Evolutionary conservation across 768 basidiomycete species (phyloP), one percentile per base, ranked within the genome.

Genomic region (Hericium alpestre): DNA sequence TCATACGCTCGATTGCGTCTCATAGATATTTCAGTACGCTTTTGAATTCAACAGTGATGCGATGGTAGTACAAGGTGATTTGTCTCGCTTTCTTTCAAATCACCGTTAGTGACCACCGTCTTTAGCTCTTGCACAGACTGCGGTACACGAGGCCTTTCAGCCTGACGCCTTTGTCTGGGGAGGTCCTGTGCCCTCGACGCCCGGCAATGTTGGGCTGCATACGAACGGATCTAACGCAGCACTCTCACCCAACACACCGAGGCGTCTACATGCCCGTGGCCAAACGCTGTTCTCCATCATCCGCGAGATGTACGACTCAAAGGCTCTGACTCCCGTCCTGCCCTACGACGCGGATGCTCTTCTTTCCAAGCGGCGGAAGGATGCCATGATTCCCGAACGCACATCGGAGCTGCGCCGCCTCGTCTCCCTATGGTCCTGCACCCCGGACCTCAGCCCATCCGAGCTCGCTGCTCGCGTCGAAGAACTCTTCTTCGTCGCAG

Each of bases 41-140:
- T 66, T 72, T 25, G 80, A 83, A 59, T 83, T 82, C 56, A 75
- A 73, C 1, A 74, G 74, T 53, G 73, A 77, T 59, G 70, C 73
- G 0, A 72, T 81, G 59, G 69, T 81, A 0, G 77, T 77, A 9
- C 76, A 77, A 66, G 79, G 79, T 77, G 23, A 51, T 18, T 12
- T 22, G 20, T 23, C 8, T 37, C 25, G 23, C 18, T 23, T 11
- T 51, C 22, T 46, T 46, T 18, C 43, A 18, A 4, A n/a, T 46
- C 20, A 2, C 16, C 49, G 22, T 32, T 15, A 25, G 15, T 51
- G 11, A 37, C 25, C 49, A 11, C 22, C 10, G 20, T 51, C 12
- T 3, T 25, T 10, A 51, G 77, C 77, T 51, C 69, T 84, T 18
- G 79, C 81, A 0, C 78, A 78, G 59, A 70, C 78, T 2, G 77